These are phyloP conservation scores for Ballota nigra DNA, from an alignment of 257 asterid genomes.

Conservation along the genomic window DNA sequence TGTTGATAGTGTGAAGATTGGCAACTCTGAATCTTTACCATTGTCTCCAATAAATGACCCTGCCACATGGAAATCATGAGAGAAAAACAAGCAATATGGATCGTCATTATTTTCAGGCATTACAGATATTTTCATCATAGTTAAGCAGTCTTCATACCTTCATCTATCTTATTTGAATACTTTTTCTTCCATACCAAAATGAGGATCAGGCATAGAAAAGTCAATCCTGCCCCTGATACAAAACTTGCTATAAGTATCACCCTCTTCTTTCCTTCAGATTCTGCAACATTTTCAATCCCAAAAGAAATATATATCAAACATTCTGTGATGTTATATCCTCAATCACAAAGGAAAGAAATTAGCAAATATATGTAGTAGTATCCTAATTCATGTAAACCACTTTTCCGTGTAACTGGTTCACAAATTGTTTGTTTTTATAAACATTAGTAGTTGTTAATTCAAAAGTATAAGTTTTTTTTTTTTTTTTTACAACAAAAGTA, in stretches of 20 bases:
- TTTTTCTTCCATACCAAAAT: neutral
- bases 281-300: neutral
- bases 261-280: neutral
- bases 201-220: neutral
- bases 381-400: neutral
- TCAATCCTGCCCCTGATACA: neutral
- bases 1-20: slow-evolving; percentile 1
- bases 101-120: neutral
- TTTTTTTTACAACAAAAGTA: no score
- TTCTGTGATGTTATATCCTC: neutral
- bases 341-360: neutral
- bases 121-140: neutral
- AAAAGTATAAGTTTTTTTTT: no score
- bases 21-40: slow-evolving; percentile 3
- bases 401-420: no score
- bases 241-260: neutral
- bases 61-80: neutral
- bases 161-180: neutral
- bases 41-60: neutral
- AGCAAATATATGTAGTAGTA: neutral
- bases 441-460: no score
- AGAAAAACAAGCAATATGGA: neutral
- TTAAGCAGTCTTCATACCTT: neutral
- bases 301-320: neutral
- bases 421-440: no score